Evolutionary conservation across 2,329 filamentous ascomycete genomes (phyloP).

Genomic region (Xylogone sp.): DNA sequence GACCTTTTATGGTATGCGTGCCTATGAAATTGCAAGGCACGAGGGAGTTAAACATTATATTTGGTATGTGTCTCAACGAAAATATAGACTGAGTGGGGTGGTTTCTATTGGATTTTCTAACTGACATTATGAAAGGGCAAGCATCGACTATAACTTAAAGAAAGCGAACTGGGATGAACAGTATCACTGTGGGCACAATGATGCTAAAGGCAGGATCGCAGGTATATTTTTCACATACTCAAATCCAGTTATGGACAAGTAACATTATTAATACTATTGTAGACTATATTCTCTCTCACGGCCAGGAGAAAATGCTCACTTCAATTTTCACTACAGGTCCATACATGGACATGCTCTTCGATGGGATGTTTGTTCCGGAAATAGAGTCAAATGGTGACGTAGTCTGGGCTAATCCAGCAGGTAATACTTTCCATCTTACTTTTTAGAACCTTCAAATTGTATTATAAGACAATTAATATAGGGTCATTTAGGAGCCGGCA

Average conservation of each 20-base stretch:
- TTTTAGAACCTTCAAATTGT: no score
- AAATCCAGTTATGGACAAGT: no score
- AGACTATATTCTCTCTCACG: slow-evolving; percentile 14
- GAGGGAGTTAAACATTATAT: slow-evolving; percentile 17
- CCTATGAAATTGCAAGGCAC: slow-evolving; percentile 19
- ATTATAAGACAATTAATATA: no score
- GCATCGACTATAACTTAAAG: slow-evolving; percentile 12
- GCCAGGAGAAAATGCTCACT: slow-evolving; percentile 13
- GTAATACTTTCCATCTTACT: no score
- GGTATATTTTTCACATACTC: no score
- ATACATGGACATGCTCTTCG: slow-evolving; percentile 16
- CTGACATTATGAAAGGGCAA: slow-evolving; percentile 1
- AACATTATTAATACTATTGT: slow-evolving; percentile 5
- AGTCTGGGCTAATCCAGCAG: slow-evolving; percentile 6
- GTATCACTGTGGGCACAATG: slow-evolving; percentile 16
- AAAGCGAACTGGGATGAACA: slow-evolving; percentile 12
- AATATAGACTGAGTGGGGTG: no score
- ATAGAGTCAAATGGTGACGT: slow-evolving; percentile 2
- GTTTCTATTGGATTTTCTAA: no score
- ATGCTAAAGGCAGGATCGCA: no score
- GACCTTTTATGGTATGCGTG: slow-evolving; percentile 16
- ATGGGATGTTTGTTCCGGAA: slow-evolving; percentile 1
- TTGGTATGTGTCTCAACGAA: slow-evolving; percentile 1
- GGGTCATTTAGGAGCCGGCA: neutral
- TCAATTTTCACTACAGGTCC: slow-evolving; percentile 13